These are phyloP conservation scores for Pleurozium schreberi DNA, from an alignment of 225 moss, liverwort and hornwort species.

Conservation along the genomic window DNA sequence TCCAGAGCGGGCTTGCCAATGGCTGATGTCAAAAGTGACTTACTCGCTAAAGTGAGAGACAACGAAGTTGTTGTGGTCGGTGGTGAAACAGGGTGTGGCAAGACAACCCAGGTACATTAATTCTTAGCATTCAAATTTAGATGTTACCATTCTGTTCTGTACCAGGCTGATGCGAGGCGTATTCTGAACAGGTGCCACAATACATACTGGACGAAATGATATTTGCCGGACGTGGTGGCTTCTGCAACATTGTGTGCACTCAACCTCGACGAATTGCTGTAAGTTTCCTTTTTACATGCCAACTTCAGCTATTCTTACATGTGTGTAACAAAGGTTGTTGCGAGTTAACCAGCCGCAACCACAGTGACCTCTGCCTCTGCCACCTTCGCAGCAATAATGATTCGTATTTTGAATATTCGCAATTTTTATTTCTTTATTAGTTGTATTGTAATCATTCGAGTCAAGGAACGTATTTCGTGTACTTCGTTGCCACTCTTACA, in stretches of 20 bases:
- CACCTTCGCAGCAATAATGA: neutral
- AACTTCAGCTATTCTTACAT: neutral
- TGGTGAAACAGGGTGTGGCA: constrained; percentile 98
- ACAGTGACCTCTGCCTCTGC: neutral
- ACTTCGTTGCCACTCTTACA: neutral
- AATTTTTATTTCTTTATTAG: neutral
- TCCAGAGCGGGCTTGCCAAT: constrained; percentile 72
- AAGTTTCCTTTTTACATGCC: constrained; percentile 4
- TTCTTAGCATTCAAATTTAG: neutral
- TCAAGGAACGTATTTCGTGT: neutral
- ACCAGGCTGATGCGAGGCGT: constrained; percentile 4
- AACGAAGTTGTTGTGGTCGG: constrained; percentile 88
- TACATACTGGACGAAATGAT: constrained; percentile 97
- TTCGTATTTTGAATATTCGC: neutral
- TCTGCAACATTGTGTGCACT: constrained; percentile 97
- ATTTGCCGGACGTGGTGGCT: constrained; percentile 59
- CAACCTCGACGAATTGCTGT: constrained; percentile 99
- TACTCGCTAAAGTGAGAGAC: constrained; percentile 58
- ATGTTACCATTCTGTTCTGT: neutral
- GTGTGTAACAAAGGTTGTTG: neutral
- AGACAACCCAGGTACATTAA: constrained; percentile 80
- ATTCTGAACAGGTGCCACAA: constrained; percentile 70
- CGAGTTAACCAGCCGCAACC: neutral
- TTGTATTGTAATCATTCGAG: neutral
- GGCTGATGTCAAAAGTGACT: constrained; percentile 57